Base-by-base conservation (phyloP, 2,329 filamentous ascomycete species). In the Mycosphaerella sp. region DNA sequence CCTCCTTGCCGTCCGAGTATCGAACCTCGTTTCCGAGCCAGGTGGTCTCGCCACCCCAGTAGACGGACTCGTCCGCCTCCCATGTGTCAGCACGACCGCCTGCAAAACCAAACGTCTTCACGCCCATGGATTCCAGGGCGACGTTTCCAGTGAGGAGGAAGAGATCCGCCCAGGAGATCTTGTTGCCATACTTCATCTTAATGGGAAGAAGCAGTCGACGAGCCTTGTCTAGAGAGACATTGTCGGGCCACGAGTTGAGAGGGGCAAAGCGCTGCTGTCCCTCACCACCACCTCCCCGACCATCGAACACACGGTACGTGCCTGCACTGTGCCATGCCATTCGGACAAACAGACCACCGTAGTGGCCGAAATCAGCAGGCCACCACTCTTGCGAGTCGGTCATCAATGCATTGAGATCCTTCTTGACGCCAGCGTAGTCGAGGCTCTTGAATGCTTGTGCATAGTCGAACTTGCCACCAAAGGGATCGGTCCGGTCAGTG, bases 181-280 rank as follows among this genome's bases (percentile, higher is more conserved):
- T 88, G 77, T 82, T 82, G 69, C 86, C 86, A 62, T 90, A 90
- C 78, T 90, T 90, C 64, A 88, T 85, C 80, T 90, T 90, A 74
- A 90, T 83, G 53, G 86, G 86, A 84, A 85, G 89, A 41, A 90
- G 75, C 53, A 90, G 80, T 59, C 86, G 85, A 53, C 86, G 86
- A 32, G 86, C 86, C 80, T 90, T 90, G 79, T 90, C 86, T 51
- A 90, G 79, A 64, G 77, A 83, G 66, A 82, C 84, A 62, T 90
- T 90, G 73, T 90, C 86, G 41, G 86, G 86, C 86, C 86, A 90
- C 76, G 82, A 83, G 79, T 89, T 89, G 68, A 90, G 81, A 5
- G 87, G 87, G 50, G 86, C 86, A 64, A 90, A 90, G 40, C 87
- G 82, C 73, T 90, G 86, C 73, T 89, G 86, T 54, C 85, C 86